Evolutionary conservation across 371 early-diverging fungal species (phyloP), one percentile per base, ranked within the genome.

Genomic region (Chytridiales sp.): DNA sequence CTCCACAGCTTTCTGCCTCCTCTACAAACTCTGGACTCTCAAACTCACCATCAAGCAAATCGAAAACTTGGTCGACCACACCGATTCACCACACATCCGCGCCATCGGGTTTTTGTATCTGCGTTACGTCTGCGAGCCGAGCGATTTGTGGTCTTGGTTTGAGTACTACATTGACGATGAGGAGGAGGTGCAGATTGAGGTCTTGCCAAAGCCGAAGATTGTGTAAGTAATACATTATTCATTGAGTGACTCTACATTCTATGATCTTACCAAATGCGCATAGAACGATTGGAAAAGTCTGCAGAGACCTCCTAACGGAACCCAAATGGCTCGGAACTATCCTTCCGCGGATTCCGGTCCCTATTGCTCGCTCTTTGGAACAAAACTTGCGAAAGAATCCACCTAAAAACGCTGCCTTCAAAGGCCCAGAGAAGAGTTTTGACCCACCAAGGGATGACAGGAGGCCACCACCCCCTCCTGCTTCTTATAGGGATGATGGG

Each of bases 21-120:
- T 93, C 30, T 92, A 84, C 75, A 93, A 91, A 69, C 78, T 92
- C 41, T 92, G 91, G 91, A 91, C 90, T 1, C 65, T 91, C 29
- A 74, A 81, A 35, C 67, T 92, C 36, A 91, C 90, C 0, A 75
- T 87, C 6, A 87, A 86, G 61, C 94, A 93, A 61, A 60, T 93
- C 11, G 80, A 85, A 60, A 85, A 84, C 22, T 54, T 93, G 69
- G 76, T 93, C 66, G 87, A 87, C 52, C 86, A 88, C 62, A 65
- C 78, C 3, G 90, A 91, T 66, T 88, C 89, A 22, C 87, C 89
- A 86, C 91, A 89, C 61, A 80, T 91, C 49, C 84, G 92, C 17
- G 94, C 87, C 2, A 66, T 92, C 38, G 94, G 91, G 4, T 88
- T 92, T 55, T 67, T 93, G 38, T 93, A 93, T 64, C 66, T 93